Base-by-base conservation (phyloP, 2,329 filamentous ascomycete species). In the Ceratocystis papillata region DNA sequence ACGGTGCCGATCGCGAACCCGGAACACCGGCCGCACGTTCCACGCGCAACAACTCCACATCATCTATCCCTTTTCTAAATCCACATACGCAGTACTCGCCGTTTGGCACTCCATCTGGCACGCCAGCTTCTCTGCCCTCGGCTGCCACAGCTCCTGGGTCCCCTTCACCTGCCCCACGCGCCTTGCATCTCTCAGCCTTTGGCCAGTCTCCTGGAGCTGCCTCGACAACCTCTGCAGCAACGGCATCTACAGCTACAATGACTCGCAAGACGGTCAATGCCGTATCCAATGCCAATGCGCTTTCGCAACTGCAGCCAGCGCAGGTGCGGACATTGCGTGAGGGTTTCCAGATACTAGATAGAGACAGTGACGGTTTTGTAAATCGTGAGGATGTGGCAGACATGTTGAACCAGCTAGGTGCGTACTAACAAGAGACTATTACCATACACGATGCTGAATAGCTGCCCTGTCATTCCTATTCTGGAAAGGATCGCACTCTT, bases 331-430 rank as follows among this genome's bases (percentile, higher is more conserved):
- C 90, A 71, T 83, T 99, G 76, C 85, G 94, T 68, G 93, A 97
- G 73, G 90, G 88, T 0, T 99, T 97, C 75, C 90, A 95, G 75
- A 91, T 96, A 67, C 81, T 99, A 60, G 94, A 97, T 75, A 83
- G 90, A 68, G 87, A 94, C 75, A 92, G 90, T 72, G 90, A 94
- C 72, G 92, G 93, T 20, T 79, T 83, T 63, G 87, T 99, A 68
- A 88, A 87, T 70, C 82, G 88, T 67, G 88, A 93, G 25, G 90
- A 96, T 73, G 86, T 99, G 4, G 85, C 85, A 17, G 89, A 95
- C 71, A 96, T 96, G 83, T 82, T 99, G 41, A 84, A 83, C 67
- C 91, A 96, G 72, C 80, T 96, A 62, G 92, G 88, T 89, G 77
- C 62, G 72, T 69, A 6, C 25, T 41, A 5, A 22, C 48, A 7